Base-by-base conservation (phyloP, 805 yeast species). In the Yamadazyma phyllophila region DNA sequence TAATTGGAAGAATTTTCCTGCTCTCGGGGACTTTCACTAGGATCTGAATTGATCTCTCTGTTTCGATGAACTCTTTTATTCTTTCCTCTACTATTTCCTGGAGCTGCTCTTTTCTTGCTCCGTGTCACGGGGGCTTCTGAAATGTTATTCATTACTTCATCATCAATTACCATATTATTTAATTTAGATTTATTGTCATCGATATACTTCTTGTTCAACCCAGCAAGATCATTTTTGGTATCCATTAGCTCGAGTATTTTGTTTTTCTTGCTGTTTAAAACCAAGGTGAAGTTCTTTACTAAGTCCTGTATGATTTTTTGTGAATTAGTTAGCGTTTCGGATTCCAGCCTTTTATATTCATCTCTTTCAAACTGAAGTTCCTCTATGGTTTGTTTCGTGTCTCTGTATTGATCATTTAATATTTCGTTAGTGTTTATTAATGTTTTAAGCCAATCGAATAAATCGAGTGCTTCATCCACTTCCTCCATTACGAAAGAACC, bases 371-470 rank as follows among this genome's bases (percentile, higher is more conserved):
- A 32, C 6, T 7, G 26, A 54, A 56, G 8, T 14, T 26, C 27
- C 50, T 48, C 15, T 56, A 44, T n/a, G 57, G 41, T 7, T 3
- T 15, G 12, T 9, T 31, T 24, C 3, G 10, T 7, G 1, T 20
- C 5, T 3, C 7, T 12, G 12, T 10, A 26, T 4, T 17, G 15
- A 4, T 26, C 15, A 4, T 26, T n/a, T n/a, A 44, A n/a, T 7
- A 27, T 4, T 5, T 44, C 36, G 17, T 36, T 44, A 4, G n/a
- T 35, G 6, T 5, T 29, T 3, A 44, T 36, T 2, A 44, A 16
- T n/a, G 9, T 30, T 9, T 53, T 56, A 3, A 63, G 37, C 67
- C 69, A 65, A 31, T 57, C 56, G 49, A 65, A 60, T 26, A 65
- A 44, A 48, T 56, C 53, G 5, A 47, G 43, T 30, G 50, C 51